Evolutionary conservation across 495 filamentous ascomycete species (phyloP).

Genomic region (Penicillium ucsense): DNA sequence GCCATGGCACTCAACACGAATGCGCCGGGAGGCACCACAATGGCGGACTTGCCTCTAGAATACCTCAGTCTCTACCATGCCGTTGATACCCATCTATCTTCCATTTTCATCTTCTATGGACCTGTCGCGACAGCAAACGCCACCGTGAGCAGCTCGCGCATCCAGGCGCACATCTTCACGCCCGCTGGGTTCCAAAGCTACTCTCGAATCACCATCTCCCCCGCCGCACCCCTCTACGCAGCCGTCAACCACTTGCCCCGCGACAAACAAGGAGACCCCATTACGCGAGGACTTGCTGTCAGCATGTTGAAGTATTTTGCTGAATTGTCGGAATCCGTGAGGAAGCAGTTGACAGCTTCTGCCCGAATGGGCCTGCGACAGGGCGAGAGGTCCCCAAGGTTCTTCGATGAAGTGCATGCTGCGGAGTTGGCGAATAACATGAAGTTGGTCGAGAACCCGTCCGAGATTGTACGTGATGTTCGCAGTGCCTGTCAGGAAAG

Average conservation of each 20-base stretch:
- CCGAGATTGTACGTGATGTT: conserved; percentile 61
- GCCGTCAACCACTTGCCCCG: conserved; percentile 87
- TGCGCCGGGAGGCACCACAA: conserved; percentile 15
- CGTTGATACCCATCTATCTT: conserved; percentile 64
- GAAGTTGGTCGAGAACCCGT: conserved; percentile 63
- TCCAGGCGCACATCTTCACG: conserved; percentile 86
- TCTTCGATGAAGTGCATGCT: conserved; percentile 89
- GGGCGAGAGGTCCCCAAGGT: conserved; percentile 39
- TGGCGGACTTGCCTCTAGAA: conserved; percentile 55
- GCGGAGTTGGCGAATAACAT: conserved; percentile 80
- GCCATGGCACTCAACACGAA: conserved; percentile 27
- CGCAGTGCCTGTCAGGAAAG: conserved; percentile 65
- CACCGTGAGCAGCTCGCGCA: conserved; percentile 77
- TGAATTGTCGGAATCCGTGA: conserved; percentile 70
- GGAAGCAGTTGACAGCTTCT: conserved; percentile 40
- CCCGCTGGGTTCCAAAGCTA: conserved; percentile 81
- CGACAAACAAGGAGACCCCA: conserved; percentile 87
- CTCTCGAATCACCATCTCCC: conserved; percentile 81
- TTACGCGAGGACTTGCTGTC: conserved; percentile 82
- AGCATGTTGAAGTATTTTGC: conserved; percentile 87
- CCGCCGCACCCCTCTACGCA: conserved; percentile 87
- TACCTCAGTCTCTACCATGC: conserved; percentile 72
- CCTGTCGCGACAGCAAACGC: conserved; percentile 74
- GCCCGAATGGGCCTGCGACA: conserved; percentile 20
- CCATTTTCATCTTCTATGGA: conserved; percentile 78